Evolutionary conservation across 2,329 filamentous ascomycete genomes (phyloP).

Genomic region (Sclerotinia spermophila): DNA sequence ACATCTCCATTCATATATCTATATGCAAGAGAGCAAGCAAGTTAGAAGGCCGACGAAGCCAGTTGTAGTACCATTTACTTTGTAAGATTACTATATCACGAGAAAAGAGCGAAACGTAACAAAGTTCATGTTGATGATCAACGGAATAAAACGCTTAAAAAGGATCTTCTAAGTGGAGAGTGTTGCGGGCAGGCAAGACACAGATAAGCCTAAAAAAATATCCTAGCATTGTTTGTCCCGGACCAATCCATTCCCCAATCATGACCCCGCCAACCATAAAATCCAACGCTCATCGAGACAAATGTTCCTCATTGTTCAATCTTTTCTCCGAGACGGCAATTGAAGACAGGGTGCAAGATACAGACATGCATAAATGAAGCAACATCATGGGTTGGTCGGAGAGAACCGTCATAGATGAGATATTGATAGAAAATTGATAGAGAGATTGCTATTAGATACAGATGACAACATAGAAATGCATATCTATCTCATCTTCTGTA

Average conservation of each 20-base stretch:
- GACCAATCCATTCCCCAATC: constrained; percentile 8
- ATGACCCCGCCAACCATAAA: not conserved
- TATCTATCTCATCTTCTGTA: not conserved
- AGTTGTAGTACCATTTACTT: not conserved
- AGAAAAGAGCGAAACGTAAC: constrained; percentile 4
- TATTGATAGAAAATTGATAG: not conserved
- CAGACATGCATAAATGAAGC: constrained; percentile 5
- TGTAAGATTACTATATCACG: not conserved
- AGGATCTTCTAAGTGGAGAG: not conserved
- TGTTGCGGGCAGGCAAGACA: not conserved
- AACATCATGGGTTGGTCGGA: not conserved
- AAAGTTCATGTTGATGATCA: constrained; percentile 12
- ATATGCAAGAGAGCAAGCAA: not conserved
- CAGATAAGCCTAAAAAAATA: constrained; percentile 18
- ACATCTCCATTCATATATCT: constrained; percentile 10
- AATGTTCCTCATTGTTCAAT: not conserved
- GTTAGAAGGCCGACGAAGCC: not conserved
- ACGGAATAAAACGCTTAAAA: constrained; percentile 4
- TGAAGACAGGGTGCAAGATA: constrained; percentile 7
- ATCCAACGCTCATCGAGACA: not conserved
- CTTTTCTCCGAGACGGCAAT: constrained; percentile 7
- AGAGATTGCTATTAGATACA: constrained; percentile 8
- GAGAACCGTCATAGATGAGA: constrained; percentile 1
- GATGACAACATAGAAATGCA: constrained; percentile 8
- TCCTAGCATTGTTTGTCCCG: constrained; percentile 6